Percentiles rank a stretch among this genome's conserved stretches.
Conservation (phyloP, 2,329 filamentous ascomycete species). For the Colletotrichum cereale region DNA sequence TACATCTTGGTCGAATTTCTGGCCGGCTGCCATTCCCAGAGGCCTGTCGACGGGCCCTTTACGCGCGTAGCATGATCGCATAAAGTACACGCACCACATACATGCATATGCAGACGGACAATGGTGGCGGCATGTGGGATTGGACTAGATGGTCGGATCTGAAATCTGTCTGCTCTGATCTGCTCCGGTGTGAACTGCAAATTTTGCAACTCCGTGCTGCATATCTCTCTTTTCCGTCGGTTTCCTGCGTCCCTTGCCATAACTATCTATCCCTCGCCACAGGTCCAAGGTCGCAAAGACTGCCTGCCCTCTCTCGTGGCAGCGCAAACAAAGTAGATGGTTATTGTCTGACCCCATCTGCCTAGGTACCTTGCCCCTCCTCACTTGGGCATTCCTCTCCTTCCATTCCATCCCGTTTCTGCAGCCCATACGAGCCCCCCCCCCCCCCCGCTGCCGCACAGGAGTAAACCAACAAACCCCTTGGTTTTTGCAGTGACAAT, state of each 20-base stretch:
- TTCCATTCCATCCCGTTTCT: conserved; percentile 8
- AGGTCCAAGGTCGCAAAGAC: background rate
- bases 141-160: background rate
- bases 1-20: conserved; percentile 17
- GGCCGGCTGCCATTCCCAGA: conserved; percentile 11
- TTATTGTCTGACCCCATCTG: conserved; percentile 3
- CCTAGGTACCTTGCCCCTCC: background rate
- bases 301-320: background rate
- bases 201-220: background rate
- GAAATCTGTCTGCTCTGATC: background rate
- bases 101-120: conserved; percentile 9
- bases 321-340: background rate
- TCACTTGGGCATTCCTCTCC: background rate
- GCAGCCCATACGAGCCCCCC: conserved; percentile 5
- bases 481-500: conserved; percentile 6
- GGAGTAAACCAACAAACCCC: conserved; percentile 22
- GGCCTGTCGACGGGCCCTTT: conserved; percentile 18
- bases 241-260: conserved; percentile 23
- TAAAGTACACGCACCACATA: conserved; percentile 16
- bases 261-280: conserved; percentile 1
- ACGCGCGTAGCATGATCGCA: conserved; percentile 19
- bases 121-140: conserved; percentile 3
- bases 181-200: background rate
- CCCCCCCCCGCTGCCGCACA: conserved; percentile 28
- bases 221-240: conserved; percentile 5